phyloP scores from a whole-genome alignment of 2,329 filamentous ascomycete genomes.

The Tolypocladium capitatum region DNA sequence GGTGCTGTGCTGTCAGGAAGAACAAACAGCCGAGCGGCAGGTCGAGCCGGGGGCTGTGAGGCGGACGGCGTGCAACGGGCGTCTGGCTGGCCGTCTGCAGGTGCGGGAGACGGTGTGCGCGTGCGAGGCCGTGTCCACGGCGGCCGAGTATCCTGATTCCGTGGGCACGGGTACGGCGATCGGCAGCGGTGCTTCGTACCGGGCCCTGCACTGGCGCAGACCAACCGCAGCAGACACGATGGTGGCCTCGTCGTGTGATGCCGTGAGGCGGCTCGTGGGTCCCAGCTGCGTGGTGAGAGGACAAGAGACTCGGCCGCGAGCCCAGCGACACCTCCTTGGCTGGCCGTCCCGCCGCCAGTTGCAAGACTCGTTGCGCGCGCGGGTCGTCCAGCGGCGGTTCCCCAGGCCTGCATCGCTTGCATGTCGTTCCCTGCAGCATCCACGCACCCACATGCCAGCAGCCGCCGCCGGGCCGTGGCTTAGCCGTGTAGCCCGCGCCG shows the following conservation, averaged over 20 bases:
- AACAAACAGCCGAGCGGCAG: not conserved
- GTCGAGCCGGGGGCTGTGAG: not conserved
- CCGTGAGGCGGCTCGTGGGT: not conserved
- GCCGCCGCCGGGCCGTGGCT: not conserved
- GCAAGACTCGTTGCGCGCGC: not conserved
- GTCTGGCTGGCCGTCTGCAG: not conserved
- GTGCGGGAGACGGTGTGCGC: no score
- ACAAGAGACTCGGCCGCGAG: not conserved
- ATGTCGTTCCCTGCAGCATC: not conserved
- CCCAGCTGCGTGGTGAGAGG: not conserved
- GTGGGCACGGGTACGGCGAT: not conserved
- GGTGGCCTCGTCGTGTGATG: not conserved
- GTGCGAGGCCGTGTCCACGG: no score
- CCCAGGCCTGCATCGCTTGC: not conserved
- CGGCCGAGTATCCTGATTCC: no score
- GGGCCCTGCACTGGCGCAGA: not conserved
- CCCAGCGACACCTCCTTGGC: not conserved
- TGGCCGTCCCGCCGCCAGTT: not conserved
- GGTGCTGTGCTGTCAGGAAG: not conserved
- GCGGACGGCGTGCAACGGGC: not conserved
- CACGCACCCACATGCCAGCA: not conserved
- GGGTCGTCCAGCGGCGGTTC: not conserved
- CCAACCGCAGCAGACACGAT: not conserved
- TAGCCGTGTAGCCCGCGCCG: conserved; percentile 2
- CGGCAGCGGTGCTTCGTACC: not conserved